Evolutionary conservation across 163 green algal genomes (phyloP), one percentile per base, ranked within the genome.

Genomic region (Volvox carteri): DNA sequence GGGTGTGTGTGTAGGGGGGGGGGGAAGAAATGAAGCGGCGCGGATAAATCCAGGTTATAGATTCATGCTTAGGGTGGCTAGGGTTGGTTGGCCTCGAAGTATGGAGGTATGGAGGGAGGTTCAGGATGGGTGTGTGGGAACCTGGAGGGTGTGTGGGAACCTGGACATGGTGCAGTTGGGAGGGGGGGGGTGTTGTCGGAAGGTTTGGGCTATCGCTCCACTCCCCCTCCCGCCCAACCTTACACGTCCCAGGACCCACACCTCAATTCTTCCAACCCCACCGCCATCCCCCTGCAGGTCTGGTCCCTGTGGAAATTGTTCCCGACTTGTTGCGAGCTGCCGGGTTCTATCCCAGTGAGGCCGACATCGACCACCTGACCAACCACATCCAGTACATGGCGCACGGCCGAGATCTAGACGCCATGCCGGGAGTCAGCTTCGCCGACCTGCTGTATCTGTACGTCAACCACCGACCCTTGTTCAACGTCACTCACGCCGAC

Each of bases 241-340:
- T n/a, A n/a, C n/a, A n/a, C n/a, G n/a, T n/a, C n/a, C n/a, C n/a
- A n/a, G n/a, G n/a, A n/a, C n/a, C n/a, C n/a, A n/a, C n/a, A n/a
- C n/a, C n/a, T n/a, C n/a, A n/a, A n/a, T n/a, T 12, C 54, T 65
- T 37, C 62, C 68, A 9, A 50, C 18, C 48, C 37, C 28, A 39
- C 30, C 48, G 44, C 8, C 54, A 23, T 37, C 68, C 0, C 42
- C 28, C 60, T 0, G 89, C 79, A 92, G 84, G 92, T 14, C 52
- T 77, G 18, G 93, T 97, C 25, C 90, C 92, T 1, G 72, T 94
- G 7, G 86, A 90, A 8, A 86, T 93, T 77, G 85, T 97, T 28
- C 94, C 95, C 8, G 88, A 96, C 65, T 77, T 98, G 30, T 95
- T 97, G 91, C 92, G 94, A 25, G 93, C 94, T 41, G 91, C 95